A percentile compares a stretch with the other conserved stretches of the same genome.
phyloP scores from a whole-genome alignment of 2,329 filamentous ascomycete genomes.

The Ceratocystis lukuohia region DNA sequence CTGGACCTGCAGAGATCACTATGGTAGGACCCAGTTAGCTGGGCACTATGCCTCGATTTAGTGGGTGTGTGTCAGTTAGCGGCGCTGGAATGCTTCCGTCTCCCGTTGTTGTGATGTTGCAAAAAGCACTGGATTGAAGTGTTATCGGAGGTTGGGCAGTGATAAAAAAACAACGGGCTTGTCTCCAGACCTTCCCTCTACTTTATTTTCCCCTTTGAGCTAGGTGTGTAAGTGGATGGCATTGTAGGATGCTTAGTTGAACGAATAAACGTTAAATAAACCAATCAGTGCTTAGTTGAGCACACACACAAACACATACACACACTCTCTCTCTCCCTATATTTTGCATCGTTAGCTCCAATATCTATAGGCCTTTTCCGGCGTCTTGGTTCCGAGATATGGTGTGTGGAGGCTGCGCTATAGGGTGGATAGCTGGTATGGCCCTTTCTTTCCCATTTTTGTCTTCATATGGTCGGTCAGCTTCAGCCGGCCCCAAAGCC shows the following conservation, averaged over 20 bases:
- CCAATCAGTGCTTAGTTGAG: no score
- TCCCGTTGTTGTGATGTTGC: neutral
- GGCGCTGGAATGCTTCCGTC: neutral
- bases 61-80: neutral
- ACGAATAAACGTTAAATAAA: neutral
- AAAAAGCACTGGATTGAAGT: neutral
- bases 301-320: no score
- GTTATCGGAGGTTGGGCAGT: neutral
- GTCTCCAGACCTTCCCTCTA: neutral
- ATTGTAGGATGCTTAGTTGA: neutral
- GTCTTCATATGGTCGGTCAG: neutral
- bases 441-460: no score
- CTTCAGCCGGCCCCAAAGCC: neutral
- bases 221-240: neutral
- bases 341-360: no score
- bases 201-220: neutral
- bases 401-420: no score
- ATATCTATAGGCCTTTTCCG: no score
- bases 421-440: no score
- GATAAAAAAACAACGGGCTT: neutral
- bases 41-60: neutral
- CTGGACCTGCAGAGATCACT: slow-evolving; percentile 4
- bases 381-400: no score
- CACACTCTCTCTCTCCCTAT: no score
- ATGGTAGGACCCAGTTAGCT: neutral